These are phyloP conservation scores for Prillingera fragicola DNA, from an alignment of 1,284 basidiomycete genomes.

Conservation along the genomic window DNA sequence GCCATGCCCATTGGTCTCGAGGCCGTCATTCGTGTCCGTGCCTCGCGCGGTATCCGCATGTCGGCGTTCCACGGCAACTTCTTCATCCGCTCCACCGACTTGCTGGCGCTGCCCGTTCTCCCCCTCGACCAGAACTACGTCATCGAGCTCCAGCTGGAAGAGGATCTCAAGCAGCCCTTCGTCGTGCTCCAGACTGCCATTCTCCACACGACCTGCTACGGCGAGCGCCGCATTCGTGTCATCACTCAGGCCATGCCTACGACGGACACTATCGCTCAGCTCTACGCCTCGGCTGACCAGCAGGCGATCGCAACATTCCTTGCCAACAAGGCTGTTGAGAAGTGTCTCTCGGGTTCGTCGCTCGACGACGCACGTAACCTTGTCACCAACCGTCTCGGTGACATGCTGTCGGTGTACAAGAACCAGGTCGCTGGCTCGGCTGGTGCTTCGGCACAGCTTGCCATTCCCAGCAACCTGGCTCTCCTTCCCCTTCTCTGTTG, in stretches of 20 bases:
- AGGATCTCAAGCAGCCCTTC: constrained; percentile 84
- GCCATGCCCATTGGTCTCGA: constrained; percentile 94
- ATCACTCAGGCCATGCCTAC: constrained; percentile 89
- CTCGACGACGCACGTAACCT: constrained; percentile 90
- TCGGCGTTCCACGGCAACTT: constrained; percentile 99
- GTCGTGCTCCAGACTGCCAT: constrained; percentile 96
- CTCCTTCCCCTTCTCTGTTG: constrained; percentile 86
- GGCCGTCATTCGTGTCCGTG: constrained; percentile 95
- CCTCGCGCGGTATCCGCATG: constrained; percentile 89
- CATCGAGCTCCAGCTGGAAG: constrained; percentile 96
- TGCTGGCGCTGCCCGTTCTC: constrained; percentile 92
- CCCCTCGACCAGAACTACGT: constrained; percentile 95
- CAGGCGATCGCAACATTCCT: constrained; percentile 82
- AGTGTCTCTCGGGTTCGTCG: constrained; percentile 66
- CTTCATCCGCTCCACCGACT: constrained; percentile 95
- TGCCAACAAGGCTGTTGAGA: constrained; percentile 96
- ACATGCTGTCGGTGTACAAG: constrained; percentile 89
- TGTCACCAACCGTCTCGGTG: constrained; percentile 83
- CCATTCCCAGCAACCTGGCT: constrained; percentile 86
- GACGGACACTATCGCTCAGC: constrained; percentile 83
- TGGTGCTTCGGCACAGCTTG: constrained; percentile 89
- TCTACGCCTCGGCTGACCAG: constrained; percentile 94
- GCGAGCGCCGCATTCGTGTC: constrained; percentile 92
- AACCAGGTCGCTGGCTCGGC: constrained; percentile 89
- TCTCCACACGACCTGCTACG: constrained; percentile 91